A percentile compares a stretch with the other conserved stretches of the same genome.
phyloP scores from a whole-genome alignment of 2,329 filamentous ascomycete genomes.

The Zymoseptoria ardabiliae region DNA sequence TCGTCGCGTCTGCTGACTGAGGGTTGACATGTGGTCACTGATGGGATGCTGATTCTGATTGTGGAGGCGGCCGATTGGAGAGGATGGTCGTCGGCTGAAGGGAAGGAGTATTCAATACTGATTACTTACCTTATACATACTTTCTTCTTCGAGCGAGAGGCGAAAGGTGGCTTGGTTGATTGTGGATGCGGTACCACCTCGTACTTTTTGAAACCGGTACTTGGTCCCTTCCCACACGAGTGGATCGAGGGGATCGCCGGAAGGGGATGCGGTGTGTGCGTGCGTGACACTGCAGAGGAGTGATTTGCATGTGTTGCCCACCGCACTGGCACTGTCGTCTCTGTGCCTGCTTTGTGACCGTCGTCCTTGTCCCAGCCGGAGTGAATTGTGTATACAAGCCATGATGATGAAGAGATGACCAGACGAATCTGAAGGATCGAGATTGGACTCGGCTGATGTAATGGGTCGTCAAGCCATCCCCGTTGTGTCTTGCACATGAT shows the following conservation, averaged over 20 bases:
- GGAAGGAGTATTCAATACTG: neutral
- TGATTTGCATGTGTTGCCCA: neutral
- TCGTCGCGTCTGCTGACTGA: neutral
- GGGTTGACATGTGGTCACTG: neutral
- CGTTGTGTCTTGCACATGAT: neutral
- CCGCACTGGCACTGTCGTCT: neutral
- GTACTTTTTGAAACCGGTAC: neutral
- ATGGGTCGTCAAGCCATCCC: too few species aligned
- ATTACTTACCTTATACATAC: neutral
- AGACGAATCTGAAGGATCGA: neutral
- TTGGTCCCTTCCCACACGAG: neutral
- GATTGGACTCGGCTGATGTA: neutral
- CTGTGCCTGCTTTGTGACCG: neutral
- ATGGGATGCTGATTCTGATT: neutral
- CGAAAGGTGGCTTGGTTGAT: neutral
- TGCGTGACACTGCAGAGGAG: neutral
- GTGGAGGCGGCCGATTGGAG: neutral
- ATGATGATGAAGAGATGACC: neutral
- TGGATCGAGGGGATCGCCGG: neutral
- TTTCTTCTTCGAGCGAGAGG: neutral
- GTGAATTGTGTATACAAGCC: neutral
- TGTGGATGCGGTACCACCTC: neutral
- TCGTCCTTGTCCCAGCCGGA: neutral
- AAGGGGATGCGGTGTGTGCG: neutral
- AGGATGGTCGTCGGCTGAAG: neutral